These are phyloP conservation scores for Bretschneidera sinensis DNA, from an alignment of 345 rosid species.

Conservation along the genomic window DNA sequence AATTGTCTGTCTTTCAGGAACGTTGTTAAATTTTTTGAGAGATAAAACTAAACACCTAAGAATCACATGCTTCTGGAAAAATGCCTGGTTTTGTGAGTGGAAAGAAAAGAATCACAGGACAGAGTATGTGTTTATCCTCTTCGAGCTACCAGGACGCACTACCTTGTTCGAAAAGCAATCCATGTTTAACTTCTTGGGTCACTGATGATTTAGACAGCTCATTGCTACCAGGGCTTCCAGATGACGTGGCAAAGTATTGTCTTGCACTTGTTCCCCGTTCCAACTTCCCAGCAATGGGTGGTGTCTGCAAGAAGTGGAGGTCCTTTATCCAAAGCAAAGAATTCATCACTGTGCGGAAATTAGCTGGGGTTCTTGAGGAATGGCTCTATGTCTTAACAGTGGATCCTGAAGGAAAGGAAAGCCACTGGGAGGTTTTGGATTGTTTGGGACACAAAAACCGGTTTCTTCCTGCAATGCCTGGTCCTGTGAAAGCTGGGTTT, in stretches of 20 bases:
- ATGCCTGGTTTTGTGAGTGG: slow-evolving; percentile 50
- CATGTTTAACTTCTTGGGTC: slow-evolving; percentile 26
- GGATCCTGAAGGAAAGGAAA: slow-evolving; percentile 61
- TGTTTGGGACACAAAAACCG: slow-evolving; percentile 46
- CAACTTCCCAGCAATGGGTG: slow-evolving; percentile 63
- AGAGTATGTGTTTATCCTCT: slow-evolving; percentile 32
- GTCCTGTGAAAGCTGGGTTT: slow-evolving; percentile 60
- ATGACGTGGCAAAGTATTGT: slow-evolving; percentile 81
- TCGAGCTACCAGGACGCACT: slow-evolving; percentile 18
- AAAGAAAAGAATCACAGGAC: slow-evolving; percentile 40
- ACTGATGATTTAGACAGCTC: slow-evolving; percentile 31
- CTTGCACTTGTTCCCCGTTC: slow-evolving; percentile 82
- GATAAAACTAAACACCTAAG: slow-evolving; percentile 21
- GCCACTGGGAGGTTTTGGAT: slow-evolving; percentile 86
- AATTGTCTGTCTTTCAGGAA: slow-evolving; percentile 16
- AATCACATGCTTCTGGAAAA: slow-evolving; percentile 23
- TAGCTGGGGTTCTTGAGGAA: slow-evolving; percentile 74
- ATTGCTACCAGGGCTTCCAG: slow-evolving; percentile 79
- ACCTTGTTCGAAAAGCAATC: slow-evolving; percentile 30
- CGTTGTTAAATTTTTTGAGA: slow-evolving; percentile 27
- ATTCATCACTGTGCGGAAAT: slow-evolving; percentile 56
- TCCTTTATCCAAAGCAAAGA: slow-evolving; percentile 74
- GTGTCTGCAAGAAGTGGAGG: slow-evolving; percentile 87
- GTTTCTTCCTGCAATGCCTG: slow-evolving; percentile 77
- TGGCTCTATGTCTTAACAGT: slow-evolving; percentile 68